These are phyloP conservation scores for Leishmania lainsoni DNA, from an alignment of 208 protist genomes.

Conservation along the genomic window DNA sequence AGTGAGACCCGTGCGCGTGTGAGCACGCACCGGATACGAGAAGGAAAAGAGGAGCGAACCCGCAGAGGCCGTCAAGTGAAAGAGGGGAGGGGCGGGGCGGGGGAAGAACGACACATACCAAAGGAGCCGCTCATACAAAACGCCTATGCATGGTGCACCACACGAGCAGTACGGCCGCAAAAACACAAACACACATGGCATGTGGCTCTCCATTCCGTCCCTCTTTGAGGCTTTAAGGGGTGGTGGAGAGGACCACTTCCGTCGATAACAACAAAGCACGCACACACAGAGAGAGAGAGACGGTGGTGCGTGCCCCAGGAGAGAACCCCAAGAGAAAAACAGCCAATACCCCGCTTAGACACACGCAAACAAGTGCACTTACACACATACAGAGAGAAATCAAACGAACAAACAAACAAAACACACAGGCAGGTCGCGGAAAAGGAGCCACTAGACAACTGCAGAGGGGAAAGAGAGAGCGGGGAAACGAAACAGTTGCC, in stretches of 20 bases:
- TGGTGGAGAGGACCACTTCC: not conserved
- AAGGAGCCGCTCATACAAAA: not conserved
- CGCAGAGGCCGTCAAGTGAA: not conserved
- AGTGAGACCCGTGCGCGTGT: not conserved
- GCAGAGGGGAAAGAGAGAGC: not conserved
- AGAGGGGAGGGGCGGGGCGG: not conserved
- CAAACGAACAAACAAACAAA: conserved; percentile 6
- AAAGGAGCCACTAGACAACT: not conserved
- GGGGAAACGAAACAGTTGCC: not conserved
- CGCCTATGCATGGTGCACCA: not conserved
- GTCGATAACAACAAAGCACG: too few relatives aligned
- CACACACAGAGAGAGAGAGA: not conserved
- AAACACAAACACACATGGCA: not conserved
- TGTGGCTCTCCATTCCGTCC: not conserved
- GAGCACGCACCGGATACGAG: not conserved
- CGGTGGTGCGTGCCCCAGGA: not conserved
- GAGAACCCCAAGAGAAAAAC: not conserved
- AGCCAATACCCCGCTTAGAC: not conserved
- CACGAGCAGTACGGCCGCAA: not conserved
- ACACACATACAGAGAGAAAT: conserved; percentile 5
- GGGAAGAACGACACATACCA: not conserved
- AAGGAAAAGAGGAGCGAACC: not conserved
- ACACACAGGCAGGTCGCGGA: conserved; percentile 2
- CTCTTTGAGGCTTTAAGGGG: not conserved
- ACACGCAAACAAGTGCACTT: not conserved